phyloP scores from a whole-genome alignment of 2,329 filamentous ascomycete species.

The Ascochyta clinopodiicola region DNA sequence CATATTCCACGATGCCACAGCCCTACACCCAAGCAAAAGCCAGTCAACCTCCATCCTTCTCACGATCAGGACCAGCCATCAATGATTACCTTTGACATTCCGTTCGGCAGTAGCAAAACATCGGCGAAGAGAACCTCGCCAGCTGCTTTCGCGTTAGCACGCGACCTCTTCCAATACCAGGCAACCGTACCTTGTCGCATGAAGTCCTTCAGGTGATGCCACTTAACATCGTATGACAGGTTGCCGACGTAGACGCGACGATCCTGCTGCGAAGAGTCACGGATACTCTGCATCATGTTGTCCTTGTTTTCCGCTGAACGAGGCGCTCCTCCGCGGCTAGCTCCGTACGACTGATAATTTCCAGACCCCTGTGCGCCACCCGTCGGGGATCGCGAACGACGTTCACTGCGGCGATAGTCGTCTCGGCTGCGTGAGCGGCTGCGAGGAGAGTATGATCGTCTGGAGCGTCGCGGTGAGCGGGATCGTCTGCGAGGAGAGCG shows the following conservation, averaged over 20 bases:
- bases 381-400: constrained; percentile 82
- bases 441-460: constrained; percentile 69
- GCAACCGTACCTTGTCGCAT: constrained; percentile 91
- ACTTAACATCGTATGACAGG: constrained; percentile 99
- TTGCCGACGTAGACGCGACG: constrained; percentile 99
- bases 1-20: constrained; percentile 99
- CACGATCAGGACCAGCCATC: constrained; percentile 77
- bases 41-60: constrained; percentile 98
- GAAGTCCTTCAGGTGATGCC: constrained; percentile 99
- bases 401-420: constrained; percentile 54
- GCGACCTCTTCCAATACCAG: constrained; percentile 14
- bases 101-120: constrained; percentile 98
- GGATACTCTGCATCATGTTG: constrained; percentile 93
- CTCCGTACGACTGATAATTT: constrained; percentile 66
- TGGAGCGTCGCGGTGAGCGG: constrained; percentile 55
- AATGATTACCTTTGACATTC: constrained; percentile 99
- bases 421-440: constrained; percentile 80
- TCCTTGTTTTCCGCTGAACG: constrained; percentile 89
- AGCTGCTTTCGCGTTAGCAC: constrained; percentile 65
- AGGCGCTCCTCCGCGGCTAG: constrained; percentile 57
- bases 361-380: constrained; percentile 72
- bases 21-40: constrained; percentile 93
- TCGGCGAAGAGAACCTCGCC: constrained; percentile 99
- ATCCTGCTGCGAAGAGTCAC: constrained; percentile 96
- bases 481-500: constrained; percentile 73